Conservation (phyloP, 257 asterid species). For the Penstemon barbatus region DNA sequence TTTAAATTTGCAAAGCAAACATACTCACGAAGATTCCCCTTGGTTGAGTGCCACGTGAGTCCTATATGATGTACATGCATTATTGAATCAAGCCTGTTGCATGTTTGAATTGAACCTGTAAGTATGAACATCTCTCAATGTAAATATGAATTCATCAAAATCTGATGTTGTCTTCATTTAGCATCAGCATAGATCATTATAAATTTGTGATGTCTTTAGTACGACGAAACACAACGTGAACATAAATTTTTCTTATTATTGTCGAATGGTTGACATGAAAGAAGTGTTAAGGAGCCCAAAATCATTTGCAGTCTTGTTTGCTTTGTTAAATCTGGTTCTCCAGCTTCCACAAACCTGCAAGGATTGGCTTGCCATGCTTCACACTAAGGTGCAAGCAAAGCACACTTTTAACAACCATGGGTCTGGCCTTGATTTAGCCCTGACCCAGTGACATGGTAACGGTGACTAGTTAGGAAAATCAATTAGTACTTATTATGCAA, state of each 20-base stretch:
- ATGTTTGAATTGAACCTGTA: background rate
- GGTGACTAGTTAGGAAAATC: too few relatives aligned
- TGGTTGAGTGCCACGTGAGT: too few relatives aligned
- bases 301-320: background rate
- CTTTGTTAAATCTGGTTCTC: background rate
- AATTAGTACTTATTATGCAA: too few relatives aligned
- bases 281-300: conserved; percentile 1
- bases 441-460: too few relatives aligned
- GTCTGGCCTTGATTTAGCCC: background rate
- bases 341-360: background rate
- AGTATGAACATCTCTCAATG: background rate
- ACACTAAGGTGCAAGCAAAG: background rate
- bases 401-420: background rate
- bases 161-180: background rate
- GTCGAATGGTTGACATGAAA: background rate
- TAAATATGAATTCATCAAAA: background rate
- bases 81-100: background rate
- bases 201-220: background rate
- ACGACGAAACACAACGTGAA: background rate
- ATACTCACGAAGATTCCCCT: too few relatives aligned
- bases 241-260: background rate
- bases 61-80: background rate
- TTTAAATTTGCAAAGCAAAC: too few relatives aligned
- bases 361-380: background rate
- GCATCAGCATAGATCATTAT: background rate